phyloP scores from a whole-genome alignment of 768 basidiomycete species.

The Russula brevipes region DNA sequence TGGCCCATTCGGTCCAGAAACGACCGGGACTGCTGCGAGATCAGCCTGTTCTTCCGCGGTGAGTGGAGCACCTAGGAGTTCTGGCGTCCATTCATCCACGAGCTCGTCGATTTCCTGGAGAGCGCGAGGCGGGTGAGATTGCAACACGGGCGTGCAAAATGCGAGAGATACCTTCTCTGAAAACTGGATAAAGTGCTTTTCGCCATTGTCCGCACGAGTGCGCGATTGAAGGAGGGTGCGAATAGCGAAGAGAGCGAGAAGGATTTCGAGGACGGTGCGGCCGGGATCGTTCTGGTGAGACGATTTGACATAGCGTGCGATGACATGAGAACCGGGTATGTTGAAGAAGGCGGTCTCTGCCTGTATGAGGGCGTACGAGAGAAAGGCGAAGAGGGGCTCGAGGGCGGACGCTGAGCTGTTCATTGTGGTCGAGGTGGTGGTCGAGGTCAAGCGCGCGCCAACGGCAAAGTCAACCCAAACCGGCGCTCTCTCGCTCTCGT shows the following conservation, averaged over 20 bases:
- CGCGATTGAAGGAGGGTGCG: slow-evolving; percentile 86
- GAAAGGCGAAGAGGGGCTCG: slow-evolving; percentile 56
- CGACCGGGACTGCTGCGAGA: slow-evolving; percentile 68
- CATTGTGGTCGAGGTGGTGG: slow-evolving; percentile 31
- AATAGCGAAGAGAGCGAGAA: slow-evolving; percentile 83
- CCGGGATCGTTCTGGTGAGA: slow-evolving; percentile 97
- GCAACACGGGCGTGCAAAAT: not conserved
- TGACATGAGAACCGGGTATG: slow-evolving; percentile 75
- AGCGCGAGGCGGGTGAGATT: not conserved
- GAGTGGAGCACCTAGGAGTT: slow-evolving; percentile 68
- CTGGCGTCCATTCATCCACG: slow-evolving; percentile 92
- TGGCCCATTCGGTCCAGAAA: slow-evolving; percentile 75
- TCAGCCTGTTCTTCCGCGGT: slow-evolving; percentile 56
- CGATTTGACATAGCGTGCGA: slow-evolving; percentile 87
- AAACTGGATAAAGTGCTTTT: slow-evolving; percentile 87
- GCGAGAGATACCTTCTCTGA: slow-evolving; percentile 69
- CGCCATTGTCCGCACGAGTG: slow-evolving; percentile 77
- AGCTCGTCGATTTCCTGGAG: slow-evolving; percentile 91
- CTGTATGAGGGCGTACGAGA: slow-evolving; percentile 56
- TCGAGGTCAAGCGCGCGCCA: not conserved
- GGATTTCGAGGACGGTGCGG: slow-evolving; percentile 82
- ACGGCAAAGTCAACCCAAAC: too few species aligned
- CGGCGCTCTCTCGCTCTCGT: not conserved
- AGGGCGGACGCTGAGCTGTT: slow-evolving; percentile 35
- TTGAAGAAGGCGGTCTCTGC: slow-evolving; percentile 65